Conservation (phyloP, 192 early-diverging fungal species). For the Gaertneriomyces semiglobifer region DNA sequence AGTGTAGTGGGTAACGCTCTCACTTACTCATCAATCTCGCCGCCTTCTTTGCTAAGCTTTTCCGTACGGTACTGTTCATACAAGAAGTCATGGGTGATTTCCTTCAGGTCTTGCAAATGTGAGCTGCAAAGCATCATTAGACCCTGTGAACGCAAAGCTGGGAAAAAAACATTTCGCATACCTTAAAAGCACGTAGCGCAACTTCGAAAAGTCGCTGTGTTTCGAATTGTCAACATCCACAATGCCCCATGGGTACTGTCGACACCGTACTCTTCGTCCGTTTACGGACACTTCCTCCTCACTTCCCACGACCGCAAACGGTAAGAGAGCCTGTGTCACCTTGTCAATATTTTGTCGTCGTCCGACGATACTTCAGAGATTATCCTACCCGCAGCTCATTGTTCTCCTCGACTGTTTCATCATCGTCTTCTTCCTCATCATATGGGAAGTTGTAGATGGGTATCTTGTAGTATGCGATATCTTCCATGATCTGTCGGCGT, state of each 20-base stretch:
- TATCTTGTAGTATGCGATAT: constrained; percentile 92
- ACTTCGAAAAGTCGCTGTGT: constrained; percentile 65
- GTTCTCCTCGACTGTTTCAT: constrained; percentile 98
- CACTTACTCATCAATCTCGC: constrained; percentile 17
- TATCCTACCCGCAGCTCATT: constrained; percentile 74
- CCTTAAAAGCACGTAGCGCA: constrained; percentile 56
- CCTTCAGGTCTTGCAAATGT: constrained; percentile 70
- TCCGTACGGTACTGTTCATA: constrained; percentile 62
- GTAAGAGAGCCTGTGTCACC: constrained; percentile 43
- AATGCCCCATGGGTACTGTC: constrained; percentile 65
- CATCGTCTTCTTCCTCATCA: constrained; percentile 94
- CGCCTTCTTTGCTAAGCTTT: constrained; percentile 41
- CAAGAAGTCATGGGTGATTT: constrained; percentile 63
- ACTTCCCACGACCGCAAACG: constrained; percentile 58
- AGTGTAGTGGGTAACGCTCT: background rate
- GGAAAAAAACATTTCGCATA: background rate
- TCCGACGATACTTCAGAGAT: too few relatives aligned
- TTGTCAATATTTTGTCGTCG: background rate
- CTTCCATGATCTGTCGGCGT: constrained; percentile 66
- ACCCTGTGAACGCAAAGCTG: background rate
- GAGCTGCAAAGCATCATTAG: constrained; percentile 56
- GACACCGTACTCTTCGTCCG: constrained; percentile 55
- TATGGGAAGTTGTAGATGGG: constrained; percentile 98
- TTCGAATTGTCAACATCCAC: constrained; percentile 55
- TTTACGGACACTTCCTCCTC: constrained; percentile 58